Conservation (phyloP, 2,329 filamentous ascomycete genomes). For the Akanthomyces uredinophilus region DNA sequence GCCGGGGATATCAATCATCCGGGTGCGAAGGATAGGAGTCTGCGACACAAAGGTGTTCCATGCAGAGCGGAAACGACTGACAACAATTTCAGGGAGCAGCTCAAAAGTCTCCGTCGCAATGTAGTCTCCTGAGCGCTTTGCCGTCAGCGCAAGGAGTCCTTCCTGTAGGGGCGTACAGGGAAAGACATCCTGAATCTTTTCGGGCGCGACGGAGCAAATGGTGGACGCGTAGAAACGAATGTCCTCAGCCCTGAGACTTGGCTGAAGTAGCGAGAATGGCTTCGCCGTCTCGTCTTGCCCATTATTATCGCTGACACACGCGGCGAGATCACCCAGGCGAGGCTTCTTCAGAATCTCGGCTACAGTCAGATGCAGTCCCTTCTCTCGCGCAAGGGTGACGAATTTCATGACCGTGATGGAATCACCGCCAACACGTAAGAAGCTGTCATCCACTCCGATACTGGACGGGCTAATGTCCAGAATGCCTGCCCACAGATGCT, state of each 20-base stretch:
- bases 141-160: constrained; percentile 15
- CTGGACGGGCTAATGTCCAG: constrained; percentile 29
- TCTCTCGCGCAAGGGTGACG: constrained; percentile 17
- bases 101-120: constrained; percentile 19
- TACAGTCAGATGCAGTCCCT: constrained; percentile 18
- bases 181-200: constrained; percentile 14
- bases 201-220: constrained; percentile 11
- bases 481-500: constrained; percentile 32
- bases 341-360: constrained; percentile 15
- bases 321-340: constrained; percentile 14
- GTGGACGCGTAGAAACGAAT: constrained; percentile 15
- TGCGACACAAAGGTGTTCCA: constrained; percentile 29
- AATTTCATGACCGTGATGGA: constrained; percentile 25
- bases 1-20: constrained; percentile 35
- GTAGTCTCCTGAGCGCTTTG: constrained; percentile 20
- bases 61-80: constrained; percentile 25
- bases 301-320: not conserved
- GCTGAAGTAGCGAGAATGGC: not conserved
- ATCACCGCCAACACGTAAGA: constrained; percentile 41
- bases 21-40: constrained; percentile 35
- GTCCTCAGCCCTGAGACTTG: not conserved
- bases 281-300: not conserved
- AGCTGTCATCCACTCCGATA: constrained; percentile 35
- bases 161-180: constrained; percentile 17
- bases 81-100: constrained; percentile 9